Evolutionary conservation across 176 grass and related monocot genomes (phyloP), one percentile per base, ranked within the genome.

Genomic region (Rhynchospora tenuis): DNA sequence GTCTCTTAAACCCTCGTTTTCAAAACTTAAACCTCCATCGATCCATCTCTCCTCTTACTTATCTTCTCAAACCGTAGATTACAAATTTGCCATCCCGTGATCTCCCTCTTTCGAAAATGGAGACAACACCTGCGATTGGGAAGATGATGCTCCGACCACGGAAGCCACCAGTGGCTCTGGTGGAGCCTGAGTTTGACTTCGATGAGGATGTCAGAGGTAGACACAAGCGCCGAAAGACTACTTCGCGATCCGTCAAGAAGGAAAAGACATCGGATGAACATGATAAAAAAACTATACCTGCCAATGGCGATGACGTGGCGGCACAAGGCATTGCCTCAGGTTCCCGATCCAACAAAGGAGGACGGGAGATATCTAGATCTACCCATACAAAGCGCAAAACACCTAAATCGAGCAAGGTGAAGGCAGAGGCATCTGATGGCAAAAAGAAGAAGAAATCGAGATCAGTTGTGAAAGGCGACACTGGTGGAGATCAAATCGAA

Each of bases 401-500:
- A 19, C 12, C 33, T 10, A 9, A 9, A 7, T 17, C 12, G 5
- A 12, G 50, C 6, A 33, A 57, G 64, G 56, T 2, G 38, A 11
- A 28, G 10, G 17, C 5, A n/a, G 11, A 10, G n/a, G n/a, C n/a
- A 19, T 45, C 59, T 1, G 50, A 0, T 45, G 82, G 28, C 24
- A 85, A 86, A 78, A 83, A 16, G 68, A 86, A 69, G 77, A 87
- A 76, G 33, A 81, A 63, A 86, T 84, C 23, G 52, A 88, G 87
- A 51, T 26, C n/a, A 3, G 80, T 92, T 0, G 87, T 86, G 0
- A 59, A 87, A 68, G 90, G 72, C 0, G 84, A 87, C 7, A 74
- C 61, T 3, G 87, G 85, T 0, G 79, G 64, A 56, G 73, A 10
- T 17, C 55, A 54, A 3, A 24, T 24, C 45, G 67, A 85, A 69